Evolutionary conservation across 257 asterid species (phyloP), one percentile per base, ranked within the genome.

Genomic region (Mitragyna speciosa): DNA sequence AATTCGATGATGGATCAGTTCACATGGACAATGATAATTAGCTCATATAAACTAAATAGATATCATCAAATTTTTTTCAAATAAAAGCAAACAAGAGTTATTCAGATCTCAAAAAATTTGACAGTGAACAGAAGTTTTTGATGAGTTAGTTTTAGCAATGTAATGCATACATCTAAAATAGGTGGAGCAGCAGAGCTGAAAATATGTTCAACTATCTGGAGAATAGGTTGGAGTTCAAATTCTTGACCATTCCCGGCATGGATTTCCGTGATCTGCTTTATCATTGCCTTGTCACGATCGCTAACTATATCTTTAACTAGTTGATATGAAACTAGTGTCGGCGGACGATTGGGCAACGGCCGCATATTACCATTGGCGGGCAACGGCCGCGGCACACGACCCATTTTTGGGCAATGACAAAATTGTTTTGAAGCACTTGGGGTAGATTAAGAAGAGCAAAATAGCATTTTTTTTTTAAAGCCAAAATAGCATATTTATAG

Each of bases 231-330:
- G 45, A 33, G 76, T 28, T 69, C 70, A 70, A 70, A 6, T 54
- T 70, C 70, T 14, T 59, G 75, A 20, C 76, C 76, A 70, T 78
- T 76, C 11, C 70, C 63, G 16, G 58, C 30, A 69, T 78, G 82
- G 26, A 70, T 78, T 54, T 56, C 75, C 26, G 9, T 12, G 43
- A 78, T 54, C 31, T 69, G 82, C 76, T 43, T 68, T 48, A 69
- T 67, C 45, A 78, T 30, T 11, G 22, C 70, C 15, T 15, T 49
- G 36, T 78, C 81, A 26, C 24, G n/a, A n/a, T n/a, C n/a, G n/a
- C n/a, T n/a, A n/a, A n/a, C n/a, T n/a, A n/a, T n/a, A n/a, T n/a
- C n/a, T n/a, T n/a, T 70, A 36, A 36, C 39, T 36, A 36, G 39
- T 36, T n/a, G n/a, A n/a, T n/a, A n/a, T n/a, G n/a, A n/a, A n/a